Evolutionary conservation across 1,284 basidiomycete species (phyloP).

Genomic region (Fomitopsis palustris): DNA sequence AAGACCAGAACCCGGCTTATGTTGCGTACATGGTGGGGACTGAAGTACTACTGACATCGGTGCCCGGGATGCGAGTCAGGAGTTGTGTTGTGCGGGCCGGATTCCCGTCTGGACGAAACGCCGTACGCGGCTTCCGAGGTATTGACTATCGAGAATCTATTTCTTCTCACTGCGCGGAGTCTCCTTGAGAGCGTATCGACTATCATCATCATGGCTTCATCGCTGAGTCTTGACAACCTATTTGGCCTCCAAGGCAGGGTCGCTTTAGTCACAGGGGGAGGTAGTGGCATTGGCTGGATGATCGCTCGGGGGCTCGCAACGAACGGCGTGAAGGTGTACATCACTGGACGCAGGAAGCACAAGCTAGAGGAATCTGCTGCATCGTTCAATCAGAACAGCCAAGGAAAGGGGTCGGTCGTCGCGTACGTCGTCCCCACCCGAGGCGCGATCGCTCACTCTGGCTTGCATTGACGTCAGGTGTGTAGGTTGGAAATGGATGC

Average conservation of each 20-base stretch:
- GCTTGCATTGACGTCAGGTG: neutral
- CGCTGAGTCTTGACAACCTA: slow-evolving; percentile 35
- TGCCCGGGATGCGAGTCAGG: neutral
- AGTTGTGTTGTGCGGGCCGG: neutral
- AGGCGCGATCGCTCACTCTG: too few relatives aligned
- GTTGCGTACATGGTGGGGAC: too few relatives aligned
- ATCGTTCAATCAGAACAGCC: slow-evolving; percentile 41
- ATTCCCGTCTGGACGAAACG: neutral
- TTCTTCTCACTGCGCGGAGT: neutral
- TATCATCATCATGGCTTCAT: slow-evolving; percentile 9
- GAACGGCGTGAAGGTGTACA: slow-evolving; percentile 81
- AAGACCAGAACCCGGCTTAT: neutral
- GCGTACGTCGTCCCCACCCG: too few relatives aligned
- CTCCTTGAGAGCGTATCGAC: neutral
- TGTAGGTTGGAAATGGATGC: slow-evolving; percentile 65
- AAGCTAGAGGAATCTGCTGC: slow-evolving; percentile 55
- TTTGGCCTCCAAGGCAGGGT: slow-evolving; percentile 59
- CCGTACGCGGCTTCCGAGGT: neutral
- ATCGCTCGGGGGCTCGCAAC: slow-evolving; percentile 72
- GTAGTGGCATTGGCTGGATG: slow-evolving; percentile 77
- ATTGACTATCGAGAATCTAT: neutral
- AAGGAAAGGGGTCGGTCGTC: slow-evolving; percentile 44
- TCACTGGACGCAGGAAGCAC: slow-evolving; percentile 63
- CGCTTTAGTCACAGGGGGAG: slow-evolving; percentile 77
- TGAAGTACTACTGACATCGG: too few relatives aligned